Evolutionary conservation across 495 filamentous ascomycete genomes (phyloP), one percentile per base, ranked within the genome.

Genomic region (Aspergillus steynii): DNA sequence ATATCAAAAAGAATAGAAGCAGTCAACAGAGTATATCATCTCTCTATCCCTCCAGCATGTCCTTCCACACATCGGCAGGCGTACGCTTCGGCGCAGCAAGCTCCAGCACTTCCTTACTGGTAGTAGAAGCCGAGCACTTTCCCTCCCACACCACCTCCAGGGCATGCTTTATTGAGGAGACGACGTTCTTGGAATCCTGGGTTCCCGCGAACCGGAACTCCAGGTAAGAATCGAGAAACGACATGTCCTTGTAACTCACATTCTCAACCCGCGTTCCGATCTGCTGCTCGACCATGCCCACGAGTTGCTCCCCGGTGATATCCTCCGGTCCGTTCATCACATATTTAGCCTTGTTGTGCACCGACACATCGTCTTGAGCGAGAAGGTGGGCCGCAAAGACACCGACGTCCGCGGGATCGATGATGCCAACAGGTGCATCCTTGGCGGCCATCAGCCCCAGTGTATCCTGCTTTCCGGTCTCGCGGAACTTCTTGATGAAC

Each of bases 311-410:
- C 8, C 79, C 79, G 37, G 71, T 75, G 4, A 79, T 69, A 50
- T 80, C 75, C 50, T 73, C 74, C 0, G 77, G 78, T 15, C 78
- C 78, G 59, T 77, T 80, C 9, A 82, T n/a, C 20, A 77, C 68
- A 53, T 79, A 80, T 54, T 67, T 76, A 10, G 70, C 69, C 54
- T 68, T 68, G 60, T 78, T 77, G 62, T 80, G 77, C 6, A 45
- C 31, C 8, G 67, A 10, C 28, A 65, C 12, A 37, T 82, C 71
- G 6, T 71, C 64, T 46, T 73, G 61, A 4, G 65, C 47, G 37
- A 82, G 56, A 2, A 82, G 74, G 55, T 68, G 69, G 26, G 78
- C 77, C 15, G 78, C 78, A 61, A 79, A 45, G 15, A 65, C 45
- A 14, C 79, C 79, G 50, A 81, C 62, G 0, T 82, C 79, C 4